These are phyloP conservation scores for Sisymbrium irio DNA, from an alignment of 345 rosid genomes.

Conservation along the genomic window DNA sequence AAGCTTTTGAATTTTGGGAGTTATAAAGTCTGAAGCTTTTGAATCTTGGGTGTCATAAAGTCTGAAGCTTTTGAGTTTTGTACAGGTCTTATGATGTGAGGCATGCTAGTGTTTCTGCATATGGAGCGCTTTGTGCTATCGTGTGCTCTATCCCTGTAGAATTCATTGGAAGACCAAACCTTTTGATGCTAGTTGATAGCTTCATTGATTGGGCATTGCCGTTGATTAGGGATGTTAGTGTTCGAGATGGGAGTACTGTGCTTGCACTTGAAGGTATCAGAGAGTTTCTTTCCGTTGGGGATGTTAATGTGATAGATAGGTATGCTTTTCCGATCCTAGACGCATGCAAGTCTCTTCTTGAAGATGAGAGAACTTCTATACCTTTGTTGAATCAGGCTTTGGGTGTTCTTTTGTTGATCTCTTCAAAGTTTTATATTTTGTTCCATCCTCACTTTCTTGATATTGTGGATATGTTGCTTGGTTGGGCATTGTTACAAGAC, in stretches of 20 bases:
- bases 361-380: slow-evolving; percentile 91
- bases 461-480: slow-evolving; percentile 87
- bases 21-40: neutral
- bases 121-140: slow-evolving; percentile 77
- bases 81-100: slow-evolving; percentile 68
- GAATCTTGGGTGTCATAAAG: too few species aligned
- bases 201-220: slow-evolving; percentile 86
- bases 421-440: slow-evolving; percentile 61
- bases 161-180: slow-evolving; percentile 70
- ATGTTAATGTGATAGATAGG: slow-evolving; percentile 71
- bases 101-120: slow-evolving; percentile 66
- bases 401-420: slow-evolving; percentile 65
- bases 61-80: neutral
- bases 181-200: slow-evolving; percentile 77
- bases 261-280: slow-evolving; percentile 70
- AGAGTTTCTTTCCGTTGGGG: slow-evolving; percentile 78
- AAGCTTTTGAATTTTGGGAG: neutral
- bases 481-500: slow-evolving; percentile 91
- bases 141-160: slow-evolving; percentile 67
- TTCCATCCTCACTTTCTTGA: slow-evolving; percentile 94
- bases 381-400: slow-evolving; percentile 61
- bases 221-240: slow-evolving; percentile 61
- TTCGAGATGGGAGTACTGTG: slow-evolving; percentile 66
- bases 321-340: slow-evolving; percentile 72
- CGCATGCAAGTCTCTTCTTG: slow-evolving; percentile 82